These are phyloP conservation scores for Colletotrichum sansevieriae DNA, from an alignment of 2,329 filamentous ascomycete genomes.

Conservation along the genomic window DNA sequence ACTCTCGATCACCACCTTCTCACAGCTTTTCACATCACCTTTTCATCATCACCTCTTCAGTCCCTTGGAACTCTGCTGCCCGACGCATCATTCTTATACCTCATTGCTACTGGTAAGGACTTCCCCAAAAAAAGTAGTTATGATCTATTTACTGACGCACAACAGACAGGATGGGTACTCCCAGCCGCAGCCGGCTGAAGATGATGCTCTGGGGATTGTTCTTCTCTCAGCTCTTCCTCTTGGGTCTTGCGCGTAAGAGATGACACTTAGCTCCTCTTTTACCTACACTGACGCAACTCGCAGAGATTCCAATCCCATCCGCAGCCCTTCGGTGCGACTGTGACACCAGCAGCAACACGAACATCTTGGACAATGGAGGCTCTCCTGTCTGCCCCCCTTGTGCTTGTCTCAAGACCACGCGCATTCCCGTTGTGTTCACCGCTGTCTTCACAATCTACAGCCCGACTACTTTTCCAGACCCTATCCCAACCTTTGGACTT, in stretches of 20 bases:
- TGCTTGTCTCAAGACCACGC: constrained; percentile 1
- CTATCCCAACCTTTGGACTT: not conserved
- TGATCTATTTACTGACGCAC: not conserved
- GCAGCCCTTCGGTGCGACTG: constrained; percentile 10
- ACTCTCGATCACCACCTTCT: too few relatives aligned
- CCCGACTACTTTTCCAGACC: not conserved
- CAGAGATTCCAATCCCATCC: not conserved
- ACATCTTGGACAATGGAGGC: not conserved
- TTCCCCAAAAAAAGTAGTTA: too few relatives aligned
- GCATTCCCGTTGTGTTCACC: constrained; percentile 6
- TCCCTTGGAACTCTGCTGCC: not conserved
- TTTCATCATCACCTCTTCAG: not conserved
- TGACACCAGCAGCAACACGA: not conserved
- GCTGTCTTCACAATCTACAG: constrained; percentile 25
- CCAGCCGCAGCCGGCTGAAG: not conserved
- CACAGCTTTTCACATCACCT: not conserved
- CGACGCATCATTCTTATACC: too few relatives aligned
- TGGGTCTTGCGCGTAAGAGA: constrained; percentile 11
- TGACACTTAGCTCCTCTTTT: not conserved
- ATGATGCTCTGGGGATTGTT: not conserved
- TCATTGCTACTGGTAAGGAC: too few relatives aligned
- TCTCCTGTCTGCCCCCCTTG: constrained; percentile 11
- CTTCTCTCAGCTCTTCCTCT: not conserved
- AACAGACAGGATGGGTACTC: not conserved
- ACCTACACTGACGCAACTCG: rapidly evolving